Percentiles rank a stretch among this genome's conserved stretches.
Evolutionary conservation across 495 filamentous ascomycete genomes (phyloP).

Genomic region (Neurospora tetrasperma): DNA sequence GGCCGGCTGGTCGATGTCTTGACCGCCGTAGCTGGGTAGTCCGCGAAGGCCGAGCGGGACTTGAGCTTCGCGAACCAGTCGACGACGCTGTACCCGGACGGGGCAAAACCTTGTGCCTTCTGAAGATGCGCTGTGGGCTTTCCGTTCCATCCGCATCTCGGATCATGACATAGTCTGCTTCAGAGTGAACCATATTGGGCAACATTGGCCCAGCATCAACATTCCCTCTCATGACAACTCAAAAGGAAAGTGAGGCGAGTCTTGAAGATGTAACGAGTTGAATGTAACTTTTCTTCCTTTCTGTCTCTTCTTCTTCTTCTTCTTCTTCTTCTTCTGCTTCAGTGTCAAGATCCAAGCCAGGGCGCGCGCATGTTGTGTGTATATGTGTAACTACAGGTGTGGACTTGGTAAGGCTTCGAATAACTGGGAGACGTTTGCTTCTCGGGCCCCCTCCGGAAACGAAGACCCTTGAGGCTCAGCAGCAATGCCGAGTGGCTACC

Average conservation of each 20-base stretch:
- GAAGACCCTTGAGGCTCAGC: not conserved
- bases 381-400: not conserved
- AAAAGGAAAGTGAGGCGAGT: not conserved
- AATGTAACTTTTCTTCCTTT: not conserved
- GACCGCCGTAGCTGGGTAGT: conserved; percentile 17
- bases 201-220: conserved; percentile 9
- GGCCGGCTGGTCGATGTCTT: conserved; percentile 13
- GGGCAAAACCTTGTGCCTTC: conserved; percentile 45
- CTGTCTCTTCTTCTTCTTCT: not conserved
- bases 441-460: not conserved
- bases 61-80: conserved; percentile 17
- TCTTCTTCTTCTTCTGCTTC: not conserved
- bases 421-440: not conserved
- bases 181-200: conserved; percentile 16
- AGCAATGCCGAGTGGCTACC: not conserved
- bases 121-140: conserved; percentile 34
- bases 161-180: conserved; percentile 11
- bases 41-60: conserved; percentile 15
- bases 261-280: not conserved
- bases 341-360: not conserved
- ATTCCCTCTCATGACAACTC: conserved; percentile 3
- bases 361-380: not conserved
- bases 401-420: not conserved
- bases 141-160: conserved; percentile 7
- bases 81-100: conserved; percentile 31